Base-by-base conservation (phyloP, 768 basidiomycete genomes). In the Mycena rosella region DNA sequence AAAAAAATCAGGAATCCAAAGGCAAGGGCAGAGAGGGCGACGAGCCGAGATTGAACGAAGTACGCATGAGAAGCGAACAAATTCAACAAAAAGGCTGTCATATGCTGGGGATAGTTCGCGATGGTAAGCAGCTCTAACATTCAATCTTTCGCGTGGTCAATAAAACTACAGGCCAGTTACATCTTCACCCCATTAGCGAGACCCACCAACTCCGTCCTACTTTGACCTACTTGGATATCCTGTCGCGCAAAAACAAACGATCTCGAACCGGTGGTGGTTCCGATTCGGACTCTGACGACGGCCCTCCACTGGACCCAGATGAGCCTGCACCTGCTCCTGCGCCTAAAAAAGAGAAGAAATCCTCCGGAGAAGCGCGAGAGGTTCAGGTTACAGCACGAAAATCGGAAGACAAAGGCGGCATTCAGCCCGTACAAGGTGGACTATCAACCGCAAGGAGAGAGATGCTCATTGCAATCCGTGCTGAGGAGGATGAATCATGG, bases 131-230 rank as follows among this genome's bases (percentile, higher is more conserved):
- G 57, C 9, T 42, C 36, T 75, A 63, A 84, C 73, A 4, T 32
- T 42, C 54, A n/a, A 32, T 60, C 70, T 60, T 24, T 26, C 26
- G 17, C 30, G 13, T 42, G 1, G 27, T 45, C 54, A 65, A 48
- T 53, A 10, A 26, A 48, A 34, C 47, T 20, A 34, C 64, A 93
- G 94, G 91, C 38, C 86, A 85, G 67, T 81, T 96, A 49, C 88
- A 95, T 77, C 83, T 96, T 18, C 90, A 95, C 75, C 92, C 93
- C 42, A 87, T 96, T 74, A 86, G 80, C 68, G 88, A 93, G 79
- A 91, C 88, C 0, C 91, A 95, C 74, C 95, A 96, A 76, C 85
- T 96, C 70, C 89, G 94, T 49, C 94, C 94, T 11, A 91, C 91
- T 3, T 78, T 95, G 71, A 93, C 92, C 20, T 93, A 96, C 79